Conservation (phyloP, 345 rosid species). For the Arabidopsis thaliana region DNA sequence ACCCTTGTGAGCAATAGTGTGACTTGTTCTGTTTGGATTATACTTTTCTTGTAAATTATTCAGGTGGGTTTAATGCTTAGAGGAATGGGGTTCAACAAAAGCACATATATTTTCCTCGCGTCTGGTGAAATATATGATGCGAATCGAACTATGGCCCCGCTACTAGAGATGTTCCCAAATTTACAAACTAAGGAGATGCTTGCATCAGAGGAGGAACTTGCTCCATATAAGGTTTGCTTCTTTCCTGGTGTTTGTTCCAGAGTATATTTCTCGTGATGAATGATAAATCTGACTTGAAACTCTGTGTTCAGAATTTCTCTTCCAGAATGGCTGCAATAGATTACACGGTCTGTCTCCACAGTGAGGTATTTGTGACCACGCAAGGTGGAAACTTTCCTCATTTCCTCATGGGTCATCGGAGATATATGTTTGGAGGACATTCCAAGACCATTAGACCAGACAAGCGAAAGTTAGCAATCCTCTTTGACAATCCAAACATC, state of each 20-base stretch:
- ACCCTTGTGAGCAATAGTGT: constrained; percentile 15
- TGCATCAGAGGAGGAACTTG: constrained; percentile 86
- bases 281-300: constrained; percentile 41
- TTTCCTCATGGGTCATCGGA: constrained; percentile 96
- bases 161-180: constrained; percentile 96
- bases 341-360: constrained; percentile 98
- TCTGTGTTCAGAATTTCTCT: constrained; percentile 78
- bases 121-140: constrained; percentile 95
- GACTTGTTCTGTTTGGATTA: constrained; percentile 22
- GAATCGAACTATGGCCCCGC: constrained; percentile 86
- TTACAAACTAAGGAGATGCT: constrained; percentile 90
- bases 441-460: constrained; percentile 96
- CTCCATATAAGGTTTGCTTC: constrained; percentile 71
- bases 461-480: constrained; percentile 92
- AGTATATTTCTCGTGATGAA: neutral
- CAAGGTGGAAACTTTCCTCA: constrained; percentile 99
- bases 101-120: constrained; percentile 83
- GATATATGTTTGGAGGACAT: constrained; percentile 90
- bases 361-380: constrained; percentile 98
- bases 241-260: constrained; percentile 13
- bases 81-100: constrained; percentile 97
- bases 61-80: constrained; percentile 99
- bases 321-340: constrained; percentile 99
- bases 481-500: constrained; percentile 85
- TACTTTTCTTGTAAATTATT: constrained; percentile 33